These are phyloP conservation scores for Malus sieversii DNA, from an alignment of 306 rosid species.

Conservation along the genomic window DNA sequence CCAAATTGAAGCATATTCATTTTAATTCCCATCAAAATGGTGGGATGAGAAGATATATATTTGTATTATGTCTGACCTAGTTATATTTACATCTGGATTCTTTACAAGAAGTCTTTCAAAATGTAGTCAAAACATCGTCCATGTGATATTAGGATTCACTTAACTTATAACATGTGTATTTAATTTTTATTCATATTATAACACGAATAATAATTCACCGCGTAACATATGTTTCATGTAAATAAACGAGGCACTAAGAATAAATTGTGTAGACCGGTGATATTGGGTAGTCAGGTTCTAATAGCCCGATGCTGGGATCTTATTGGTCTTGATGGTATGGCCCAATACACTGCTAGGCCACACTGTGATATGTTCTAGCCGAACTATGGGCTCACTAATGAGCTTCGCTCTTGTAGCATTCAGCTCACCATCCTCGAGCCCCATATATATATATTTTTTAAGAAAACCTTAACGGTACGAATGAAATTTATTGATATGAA, in stretches of 20 bases:
- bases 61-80: background rate
- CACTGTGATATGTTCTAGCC: background rate
- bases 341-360: background rate
- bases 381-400: background rate
- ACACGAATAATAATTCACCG: too few species aligned
- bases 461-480: too few species aligned
- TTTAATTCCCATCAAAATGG: background rate
- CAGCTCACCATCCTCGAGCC: background rate
- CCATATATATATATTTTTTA: too few species aligned
- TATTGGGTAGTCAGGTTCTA: background rate
- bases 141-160: background rate
- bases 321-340: background rate
- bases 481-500: too few species aligned
- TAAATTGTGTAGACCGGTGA: too few species aligned
- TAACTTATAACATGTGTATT: too few species aligned
- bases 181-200: too few species aligned
- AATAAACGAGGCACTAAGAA: background rate
- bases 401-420: background rate
- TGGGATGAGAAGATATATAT: background rate
- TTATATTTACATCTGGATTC: too few species aligned
- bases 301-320: background rate
- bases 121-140: too few species aligned
- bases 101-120: rapidly evolving
- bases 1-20: too few species aligned
- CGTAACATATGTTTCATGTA: too few species aligned